These are phyloP conservation scores for Fusarium sp. DNA, from an alignment of 2,329 filamentous ascomycete genomes.

Conservation along the genomic window DNA sequence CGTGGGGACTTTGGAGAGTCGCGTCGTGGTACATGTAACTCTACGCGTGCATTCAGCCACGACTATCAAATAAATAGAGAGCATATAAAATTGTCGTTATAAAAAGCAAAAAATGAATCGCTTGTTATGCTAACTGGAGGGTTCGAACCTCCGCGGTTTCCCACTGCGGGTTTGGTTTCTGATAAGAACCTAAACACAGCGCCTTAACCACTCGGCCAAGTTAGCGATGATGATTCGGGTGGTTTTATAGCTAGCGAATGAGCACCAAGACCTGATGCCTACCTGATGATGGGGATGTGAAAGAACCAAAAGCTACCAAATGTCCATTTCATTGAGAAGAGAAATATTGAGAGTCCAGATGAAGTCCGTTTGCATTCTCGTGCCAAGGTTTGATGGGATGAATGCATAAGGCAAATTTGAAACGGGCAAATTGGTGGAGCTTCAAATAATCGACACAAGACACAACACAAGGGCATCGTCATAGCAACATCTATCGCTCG, in stretches of 20 bases:
- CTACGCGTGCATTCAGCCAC: accelerated
- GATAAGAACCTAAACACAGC: constrained; percentile 40
- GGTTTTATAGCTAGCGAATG: accelerated
- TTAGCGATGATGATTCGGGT: constrained; percentile 34
- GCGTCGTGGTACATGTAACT: neutral
- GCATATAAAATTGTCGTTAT: accelerated
- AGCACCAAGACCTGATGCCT: accelerated
- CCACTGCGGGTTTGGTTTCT: constrained; percentile 41
- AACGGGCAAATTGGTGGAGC: neutral
- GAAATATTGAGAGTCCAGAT: accelerated
- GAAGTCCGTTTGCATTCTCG: accelerated
- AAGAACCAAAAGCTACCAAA: accelerated
- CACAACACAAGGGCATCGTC: too few relatives aligned
- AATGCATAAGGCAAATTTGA: too few relatives aligned
- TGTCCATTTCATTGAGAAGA: accelerated
- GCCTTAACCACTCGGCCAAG: constrained; percentile 42
- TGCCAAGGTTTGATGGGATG: accelerated
- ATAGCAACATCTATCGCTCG: neutral
- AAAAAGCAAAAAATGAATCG: constrained; percentile 11
- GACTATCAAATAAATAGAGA: neutral
- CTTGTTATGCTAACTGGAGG: constrained; percentile 36
- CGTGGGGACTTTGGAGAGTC: constrained; percentile 27
- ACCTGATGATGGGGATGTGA: accelerated
- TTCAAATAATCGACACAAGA: neutral
- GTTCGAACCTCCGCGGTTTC: constrained; percentile 42